Percentiles rank a stretch among this genome's conserved stretches.
These are phyloP conservation scores for Xeromyces bisporus DNA, from an alignment of 495 filamentous ascomycete genomes.

Conservation along the genomic window DNA sequence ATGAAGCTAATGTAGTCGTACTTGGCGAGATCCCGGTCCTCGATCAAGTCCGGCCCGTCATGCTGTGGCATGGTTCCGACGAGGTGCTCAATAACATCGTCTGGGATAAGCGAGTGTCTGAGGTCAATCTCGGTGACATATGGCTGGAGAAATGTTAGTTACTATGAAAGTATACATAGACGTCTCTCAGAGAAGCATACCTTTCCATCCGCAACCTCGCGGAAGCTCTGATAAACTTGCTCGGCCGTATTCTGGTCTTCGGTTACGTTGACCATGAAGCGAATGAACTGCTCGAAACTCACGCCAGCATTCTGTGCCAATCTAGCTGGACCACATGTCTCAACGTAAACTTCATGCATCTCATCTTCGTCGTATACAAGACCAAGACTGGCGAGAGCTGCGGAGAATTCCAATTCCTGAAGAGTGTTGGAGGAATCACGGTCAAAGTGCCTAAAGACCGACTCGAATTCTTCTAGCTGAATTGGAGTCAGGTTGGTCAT, in stretches of 20 bases:
- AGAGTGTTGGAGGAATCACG: slow-evolving; percentile 79
- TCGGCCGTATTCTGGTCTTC: slow-evolving; percentile 97
- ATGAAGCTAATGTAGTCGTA: slow-evolving; percentile 91
- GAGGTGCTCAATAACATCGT: slow-evolving; percentile 86
- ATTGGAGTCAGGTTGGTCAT: slow-evolving; percentile 99
- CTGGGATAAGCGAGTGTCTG: slow-evolving; percentile 81
- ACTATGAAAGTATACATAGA: not conserved
- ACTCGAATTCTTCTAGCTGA: slow-evolving; percentile 94
- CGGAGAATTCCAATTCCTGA: slow-evolving; percentile 89
- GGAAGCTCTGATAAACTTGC: slow-evolving; percentile 93
- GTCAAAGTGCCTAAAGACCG: slow-evolving; percentile 94
- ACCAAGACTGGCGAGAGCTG: slow-evolving; percentile 80
- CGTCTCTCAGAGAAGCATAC: slow-evolving; percentile 18
- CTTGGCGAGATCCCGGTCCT: slow-evolving; percentile 60
- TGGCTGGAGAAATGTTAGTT: slow-evolving; percentile 31
- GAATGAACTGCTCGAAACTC: slow-evolving; percentile 96
- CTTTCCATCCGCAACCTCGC: slow-evolving; percentile 94
- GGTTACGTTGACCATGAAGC: slow-evolving; percentile 96
- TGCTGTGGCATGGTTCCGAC: slow-evolving; percentile 71
- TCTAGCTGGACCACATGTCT: slow-evolving; percentile 42
- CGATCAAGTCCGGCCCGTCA: slow-evolving; percentile 57
- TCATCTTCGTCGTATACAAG: slow-evolving; percentile 89
- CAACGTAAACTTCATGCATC: slow-evolving; percentile 82
- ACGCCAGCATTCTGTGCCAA: slow-evolving; percentile 40
- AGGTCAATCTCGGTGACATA: slow-evolving; percentile 97